Evolutionary conservation across 2,329 filamentous ascomycete species (phyloP).

Genomic region (Microdochium trichocladiopsis): DNA sequence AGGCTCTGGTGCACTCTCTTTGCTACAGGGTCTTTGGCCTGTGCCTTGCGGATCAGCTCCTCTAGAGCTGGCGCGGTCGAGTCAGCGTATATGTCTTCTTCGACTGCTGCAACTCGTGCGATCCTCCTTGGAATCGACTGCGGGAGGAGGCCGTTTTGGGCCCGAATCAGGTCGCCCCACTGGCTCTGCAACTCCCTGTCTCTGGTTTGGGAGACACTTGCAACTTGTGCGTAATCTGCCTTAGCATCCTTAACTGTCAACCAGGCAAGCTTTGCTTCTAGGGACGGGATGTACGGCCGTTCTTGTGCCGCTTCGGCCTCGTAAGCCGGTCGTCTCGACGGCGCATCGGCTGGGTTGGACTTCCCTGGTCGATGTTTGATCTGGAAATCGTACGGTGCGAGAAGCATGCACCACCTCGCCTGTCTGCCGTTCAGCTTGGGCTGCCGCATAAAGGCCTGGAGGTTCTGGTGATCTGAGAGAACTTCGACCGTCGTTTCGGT

Average conservation of each 20-base stretch:
- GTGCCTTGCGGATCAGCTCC: no score
- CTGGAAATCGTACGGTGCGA: neutral
- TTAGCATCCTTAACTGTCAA: neutral
- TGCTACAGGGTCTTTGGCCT: neutral
- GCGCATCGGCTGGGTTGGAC: neutral
- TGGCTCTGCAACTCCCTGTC: neutral
- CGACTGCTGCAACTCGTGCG: neutral
- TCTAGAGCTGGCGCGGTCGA: neutral
- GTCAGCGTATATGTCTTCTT: neutral
- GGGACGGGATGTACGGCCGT: neutral
- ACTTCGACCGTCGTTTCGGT: constrained; percentile 4
- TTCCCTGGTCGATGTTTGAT: neutral
- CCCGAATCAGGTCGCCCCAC: neutral
- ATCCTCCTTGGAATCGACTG: neutral
- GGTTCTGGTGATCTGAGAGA: constrained; percentile 12
- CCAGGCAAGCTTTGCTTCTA: neutral
- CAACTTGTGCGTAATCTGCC: neutral
- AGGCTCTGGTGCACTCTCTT: neutral
- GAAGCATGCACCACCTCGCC: neutral
- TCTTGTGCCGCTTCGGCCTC: neutral
- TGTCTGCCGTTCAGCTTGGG: constrained; percentile 13
- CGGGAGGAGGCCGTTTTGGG: neutral
- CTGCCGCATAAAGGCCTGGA: constrained; percentile 14
- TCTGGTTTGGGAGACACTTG: neutral
- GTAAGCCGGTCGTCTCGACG: neutral